Evolutionary conservation across 2,329 filamentous ascomycete genomes (phyloP).

Genomic region (Stachybotrys chlorohalonatus): DNA sequence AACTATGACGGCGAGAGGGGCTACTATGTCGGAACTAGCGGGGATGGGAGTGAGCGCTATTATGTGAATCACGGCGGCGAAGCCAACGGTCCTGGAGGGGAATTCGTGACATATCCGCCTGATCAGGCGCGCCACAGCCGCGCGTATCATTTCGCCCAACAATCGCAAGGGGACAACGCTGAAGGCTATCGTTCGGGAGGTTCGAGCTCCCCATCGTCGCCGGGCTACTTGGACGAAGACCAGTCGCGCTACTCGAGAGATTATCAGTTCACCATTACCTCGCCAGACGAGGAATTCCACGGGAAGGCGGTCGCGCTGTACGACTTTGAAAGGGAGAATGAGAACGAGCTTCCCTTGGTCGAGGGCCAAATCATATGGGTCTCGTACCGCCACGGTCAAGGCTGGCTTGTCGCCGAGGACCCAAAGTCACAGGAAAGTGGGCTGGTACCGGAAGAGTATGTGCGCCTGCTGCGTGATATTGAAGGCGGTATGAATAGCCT

Average conservation of each 20-base stretch:
- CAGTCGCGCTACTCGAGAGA: conserved; percentile 79
- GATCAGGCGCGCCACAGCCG: conserved; percentile 52
- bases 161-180: conserved; percentile 39
- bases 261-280: conserved; percentile 91
- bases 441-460: conserved; percentile 92
- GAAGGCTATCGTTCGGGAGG: conserved; percentile 46
- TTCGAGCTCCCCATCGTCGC: conserved; percentile 50
- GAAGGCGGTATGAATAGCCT: conserved; percentile 78
- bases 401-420: conserved; percentile 95
- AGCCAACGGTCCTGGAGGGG: conserved; percentile 67
- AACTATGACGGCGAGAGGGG: conserved; percentile 53
- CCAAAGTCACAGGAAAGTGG: conserved; percentile 91
- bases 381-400: conserved; percentile 90
- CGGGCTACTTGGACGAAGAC: conserved; percentile 50
- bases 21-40: conserved; percentile 57
- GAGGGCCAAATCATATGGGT: conserved; percentile 97
- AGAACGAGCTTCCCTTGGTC: conserved; percentile 85
- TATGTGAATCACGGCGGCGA: conserved; percentile 63
- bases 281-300: conserved; percentile 94
- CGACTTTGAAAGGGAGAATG: conserved; percentile 90
- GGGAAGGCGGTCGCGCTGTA: conserved; percentile 93
- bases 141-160: conserved; percentile 31
- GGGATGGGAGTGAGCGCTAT: conserved; percentile 65
- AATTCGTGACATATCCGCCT: conserved; percentile 70
- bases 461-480: conserved; percentile 83